phyloP scores from a whole-genome alignment of 2,329 filamentous ascomycete species.

The Spiromastix sp. region DNA sequence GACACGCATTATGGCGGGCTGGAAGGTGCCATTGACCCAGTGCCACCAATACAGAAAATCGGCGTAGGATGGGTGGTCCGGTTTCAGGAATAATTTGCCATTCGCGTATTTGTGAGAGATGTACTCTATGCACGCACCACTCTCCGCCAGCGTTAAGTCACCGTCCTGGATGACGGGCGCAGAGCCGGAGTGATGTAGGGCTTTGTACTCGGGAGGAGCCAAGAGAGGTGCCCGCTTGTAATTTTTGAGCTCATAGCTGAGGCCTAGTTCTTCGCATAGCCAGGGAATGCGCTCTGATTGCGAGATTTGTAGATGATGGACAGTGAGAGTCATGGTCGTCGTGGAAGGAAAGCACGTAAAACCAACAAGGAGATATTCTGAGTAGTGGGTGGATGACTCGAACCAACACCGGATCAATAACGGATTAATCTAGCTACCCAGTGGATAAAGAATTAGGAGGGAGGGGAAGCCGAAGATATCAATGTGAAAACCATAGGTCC shows the following conservation, averaged over 20 bases:
- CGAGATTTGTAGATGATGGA: slow-evolving; percentile 47
- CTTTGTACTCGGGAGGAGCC: slow-evolving; percentile 30
- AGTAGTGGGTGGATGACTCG: too few relatives aligned
- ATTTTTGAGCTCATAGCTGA: slow-evolving; percentile 42
- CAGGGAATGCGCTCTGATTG: slow-evolving; percentile 56
- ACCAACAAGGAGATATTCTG: too few relatives aligned
- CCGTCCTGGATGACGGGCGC: slow-evolving; percentile 53
- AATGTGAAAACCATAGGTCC: too few relatives aligned
- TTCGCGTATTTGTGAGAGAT: slow-evolving; percentile 44
- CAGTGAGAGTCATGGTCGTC: slow-evolving; percentile 21
- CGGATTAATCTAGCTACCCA: neutral
- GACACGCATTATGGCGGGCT: slow-evolving; percentile 28
- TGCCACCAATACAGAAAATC: slow-evolving; percentile 58
- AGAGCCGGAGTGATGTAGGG: slow-evolving; percentile 41
- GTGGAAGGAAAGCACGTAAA: too few relatives aligned
- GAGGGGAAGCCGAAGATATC: neutral
- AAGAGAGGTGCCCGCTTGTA: slow-evolving; percentile 39
- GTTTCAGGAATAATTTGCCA: slow-evolving; percentile 39
- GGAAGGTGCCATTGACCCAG: slow-evolving; percentile 41
- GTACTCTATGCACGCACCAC: slow-evolving; percentile 52
- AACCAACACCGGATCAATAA: too few relatives aligned
- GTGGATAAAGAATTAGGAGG: neutral
- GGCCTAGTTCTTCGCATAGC: slow-evolving; percentile 53
- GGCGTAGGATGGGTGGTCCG: slow-evolving; percentile 41
- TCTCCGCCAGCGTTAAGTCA: slow-evolving; percentile 47